Conservation (phyloP, 179 eudicot genomes). For the Heliamphora pulchella region DNA sequence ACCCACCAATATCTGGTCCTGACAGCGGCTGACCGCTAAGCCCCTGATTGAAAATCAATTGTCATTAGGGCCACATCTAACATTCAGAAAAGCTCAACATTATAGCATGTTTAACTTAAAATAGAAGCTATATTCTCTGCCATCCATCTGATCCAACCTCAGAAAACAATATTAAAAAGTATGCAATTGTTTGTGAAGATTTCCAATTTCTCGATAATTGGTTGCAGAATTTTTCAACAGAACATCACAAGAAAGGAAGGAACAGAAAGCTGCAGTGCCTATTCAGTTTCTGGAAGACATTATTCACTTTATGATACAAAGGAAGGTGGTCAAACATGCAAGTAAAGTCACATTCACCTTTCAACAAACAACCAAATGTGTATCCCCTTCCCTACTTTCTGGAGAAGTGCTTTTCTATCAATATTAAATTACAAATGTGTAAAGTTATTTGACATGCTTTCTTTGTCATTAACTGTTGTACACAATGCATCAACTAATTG, state of each 20-base stretch:
- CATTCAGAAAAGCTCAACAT: background rate
- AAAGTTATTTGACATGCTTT: background rate
- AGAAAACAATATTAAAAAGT: background rate
- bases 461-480: background rate
- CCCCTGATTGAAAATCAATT: conserved; percentile 39
- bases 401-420: too few species aligned
- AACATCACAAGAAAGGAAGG: background rate
- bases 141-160: background rate
- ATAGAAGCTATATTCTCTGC: background rate
- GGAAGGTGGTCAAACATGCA: too few species aligned
- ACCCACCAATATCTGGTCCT: conserved; percentile 99
- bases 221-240: too few species aligned
- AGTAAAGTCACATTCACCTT: too few species aligned
- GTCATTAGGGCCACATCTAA: background rate
- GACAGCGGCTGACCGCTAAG: conserved; percentile 97
- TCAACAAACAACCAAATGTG: too few species aligned
- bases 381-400: too few species aligned
- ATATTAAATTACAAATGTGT: too few species aligned
- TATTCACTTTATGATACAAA: too few species aligned
- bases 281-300: too few species aligned
- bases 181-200: background rate
- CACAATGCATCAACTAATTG: background rate
- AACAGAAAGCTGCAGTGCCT: too few species aligned
- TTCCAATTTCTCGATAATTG: background rate
- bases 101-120: background rate